Conservation (phyloP, 75 land plant genomes). For the Adiantum capillusveneris region DNA sequence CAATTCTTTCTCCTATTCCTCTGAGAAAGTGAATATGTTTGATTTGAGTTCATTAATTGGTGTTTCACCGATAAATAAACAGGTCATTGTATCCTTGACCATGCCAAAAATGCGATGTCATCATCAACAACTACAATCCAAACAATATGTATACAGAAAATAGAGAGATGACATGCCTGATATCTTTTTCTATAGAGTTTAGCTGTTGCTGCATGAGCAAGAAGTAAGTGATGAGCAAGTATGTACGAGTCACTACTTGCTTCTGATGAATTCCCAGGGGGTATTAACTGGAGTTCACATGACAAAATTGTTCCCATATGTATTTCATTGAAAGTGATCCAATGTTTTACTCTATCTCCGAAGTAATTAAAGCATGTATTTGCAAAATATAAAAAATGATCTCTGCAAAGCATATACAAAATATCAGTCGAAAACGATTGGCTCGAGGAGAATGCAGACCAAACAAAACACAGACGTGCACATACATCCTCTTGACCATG, state of each 20-base stretch:
- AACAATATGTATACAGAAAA: too few species aligned
- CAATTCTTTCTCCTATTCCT: conserved; percentile 38
- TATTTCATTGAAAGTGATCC: conserved; percentile 35
- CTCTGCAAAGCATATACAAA: too few species aligned
- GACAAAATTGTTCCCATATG: conserved; percentile 11
- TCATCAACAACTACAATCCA: too few species aligned
- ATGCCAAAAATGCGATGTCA: too few species aligned
- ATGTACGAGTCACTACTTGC: conserved; percentile 38
- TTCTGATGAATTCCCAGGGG: conserved; percentile 44
- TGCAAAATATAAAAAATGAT: conserved; percentile 3
- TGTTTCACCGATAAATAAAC: conserved; percentile 60
- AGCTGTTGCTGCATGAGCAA: conserved; percentile 43
- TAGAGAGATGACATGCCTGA: conserved; percentile 34
- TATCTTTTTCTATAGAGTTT: conserved; percentile 27
- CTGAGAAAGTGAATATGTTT: too few species aligned
- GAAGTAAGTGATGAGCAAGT: conserved; percentile 33
- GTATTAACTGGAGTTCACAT: conserved; percentile 18
- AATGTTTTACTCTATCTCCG: conserved; percentile 15
- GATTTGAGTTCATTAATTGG: too few species aligned
- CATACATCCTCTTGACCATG: too few species aligned
- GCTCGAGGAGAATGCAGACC: too few species aligned
- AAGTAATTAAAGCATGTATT: conserved; percentile 7
- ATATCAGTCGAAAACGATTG: too few species aligned
- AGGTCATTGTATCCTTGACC: conserved; percentile 1
- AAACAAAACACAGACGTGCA: too few species aligned